Evolutionary conservation across 805 yeast species (phyloP), one percentile per base, ranked within the genome.

Genomic region (Ogataea ramenticola): DNA sequence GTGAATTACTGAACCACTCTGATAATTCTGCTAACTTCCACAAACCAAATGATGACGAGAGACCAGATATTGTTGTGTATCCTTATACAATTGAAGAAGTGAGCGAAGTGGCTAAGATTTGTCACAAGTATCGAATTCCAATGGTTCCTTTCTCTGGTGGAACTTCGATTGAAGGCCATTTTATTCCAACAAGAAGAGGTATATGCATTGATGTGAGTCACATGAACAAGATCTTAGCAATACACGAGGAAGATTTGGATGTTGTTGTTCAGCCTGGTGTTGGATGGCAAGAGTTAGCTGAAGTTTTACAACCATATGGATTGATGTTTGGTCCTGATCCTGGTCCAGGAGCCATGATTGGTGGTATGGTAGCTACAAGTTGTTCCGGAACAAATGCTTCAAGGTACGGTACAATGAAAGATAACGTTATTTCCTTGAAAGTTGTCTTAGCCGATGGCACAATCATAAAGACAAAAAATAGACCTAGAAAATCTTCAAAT

Each of bases 371-470:
- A 30, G 81, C 82, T 11, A 83, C 86, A 14, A 80, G 82, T 41
- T 85, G 90, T 35, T 81, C 90, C 0, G 95, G 95, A 4, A 80
- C 91, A 2, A 82, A 84, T 56, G 89, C 91, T 14, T 79, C 79
- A 36, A 64, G 82, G 41, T 85, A 80, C 53, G 95, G 95, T 21
- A 86, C 90, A 24, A 83, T 86, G 71, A 79, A 81, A 55, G 88
- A 85, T 57, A 80, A 83, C 56, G 77, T 82, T 3, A 57, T 84
- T 20, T 77, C 75, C 43, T 58, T 84, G 47, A 86, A 86, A 0
- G 86, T 85, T 22, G 91, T 86, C 8, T 63, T 85, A 26, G 87
- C 93, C 5, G 95, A 86, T 62, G 93, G 95, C 1, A 80, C 88
- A 1, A 65, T 86, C 16, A 69, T 86, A 42, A 85, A 81, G 62